Percentiles rank a stretch among this genome's conserved stretches.
Evolutionary conservation across 805 yeast species (phyloP).

Genomic region (Isabelozyma rhagii): DNA sequence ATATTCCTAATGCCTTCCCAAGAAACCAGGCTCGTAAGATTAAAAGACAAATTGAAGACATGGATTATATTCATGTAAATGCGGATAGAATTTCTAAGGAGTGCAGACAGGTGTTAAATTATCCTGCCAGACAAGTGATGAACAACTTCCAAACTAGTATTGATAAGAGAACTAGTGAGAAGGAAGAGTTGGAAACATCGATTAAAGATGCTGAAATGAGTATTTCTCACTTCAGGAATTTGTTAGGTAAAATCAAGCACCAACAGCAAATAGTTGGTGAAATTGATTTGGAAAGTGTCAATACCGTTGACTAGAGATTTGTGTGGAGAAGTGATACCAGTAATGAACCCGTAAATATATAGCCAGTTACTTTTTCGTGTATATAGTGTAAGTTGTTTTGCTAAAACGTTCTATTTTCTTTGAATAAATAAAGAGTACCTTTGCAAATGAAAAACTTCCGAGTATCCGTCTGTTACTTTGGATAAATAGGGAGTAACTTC

Average conservation of each 20-base stretch:
- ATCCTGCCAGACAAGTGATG: constrained; percentile 80
- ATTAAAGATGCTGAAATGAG: constrained; percentile 57
- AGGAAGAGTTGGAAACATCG: constrained; percentile 50
- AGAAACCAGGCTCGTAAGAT: constrained; percentile 76
- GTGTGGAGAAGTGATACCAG: background rate
- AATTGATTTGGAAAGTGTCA: constrained; percentile 42
- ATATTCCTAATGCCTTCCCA: constrained; percentile 87
- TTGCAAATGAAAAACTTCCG: background rate
- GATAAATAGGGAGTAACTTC: background rate
- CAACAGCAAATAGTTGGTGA: constrained; percentile 41
- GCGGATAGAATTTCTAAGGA: constrained; percentile 78
- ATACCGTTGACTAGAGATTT: constrained; percentile 33
- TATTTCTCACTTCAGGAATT: constrained; percentile 49
- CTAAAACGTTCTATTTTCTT: background rate
- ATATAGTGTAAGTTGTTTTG: background rate
- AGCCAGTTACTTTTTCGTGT: background rate
- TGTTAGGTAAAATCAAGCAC: constrained; percentile 42
- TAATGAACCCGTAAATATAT: background rate
- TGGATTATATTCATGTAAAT: constrained; percentile 78
- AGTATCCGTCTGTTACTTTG: background rate
- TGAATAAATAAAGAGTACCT: background rate
- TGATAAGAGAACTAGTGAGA: constrained; percentile 57
- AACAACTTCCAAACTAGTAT: constrained; percentile 62
- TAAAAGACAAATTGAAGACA: constrained; percentile 53
- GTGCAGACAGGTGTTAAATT: constrained; percentile 73